Conservation (phyloP, 768 basidiomycete genomes). For the Leccinum truebloodii region DNA sequence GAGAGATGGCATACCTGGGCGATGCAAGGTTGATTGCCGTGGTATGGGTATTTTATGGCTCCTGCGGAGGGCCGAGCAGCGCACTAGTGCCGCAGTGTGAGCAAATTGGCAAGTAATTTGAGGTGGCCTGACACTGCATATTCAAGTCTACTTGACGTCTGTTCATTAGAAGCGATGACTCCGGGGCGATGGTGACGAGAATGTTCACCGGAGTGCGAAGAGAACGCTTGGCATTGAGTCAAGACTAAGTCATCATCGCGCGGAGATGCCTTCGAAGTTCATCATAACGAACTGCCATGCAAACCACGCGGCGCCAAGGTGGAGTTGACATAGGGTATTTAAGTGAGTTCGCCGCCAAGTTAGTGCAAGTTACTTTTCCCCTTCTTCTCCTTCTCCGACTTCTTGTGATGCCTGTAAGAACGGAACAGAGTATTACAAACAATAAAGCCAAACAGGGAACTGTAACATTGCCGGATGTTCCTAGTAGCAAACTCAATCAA, state of each 20-base stretch:
- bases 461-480: conserved; percentile 19
- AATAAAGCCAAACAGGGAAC: conserved; percentile 32
- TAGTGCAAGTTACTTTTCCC: not conserved
- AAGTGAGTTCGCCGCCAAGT: not conserved
- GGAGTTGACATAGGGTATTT: conserved; percentile 8
- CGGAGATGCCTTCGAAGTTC: too few species aligned
- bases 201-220: not conserved
- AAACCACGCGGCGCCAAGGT: conserved; percentile 24
- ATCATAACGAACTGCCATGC: not conserved
- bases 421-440: conserved; percentile 14
- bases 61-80: not conserved
- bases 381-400: not conserved
- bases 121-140: too few species aligned
- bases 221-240: not conserved
- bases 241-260: not conserved
- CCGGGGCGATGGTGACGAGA: not conserved
- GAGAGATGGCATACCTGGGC: not conserved
- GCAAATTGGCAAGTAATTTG: conserved; percentile 5
- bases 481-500: conserved; percentile 11
- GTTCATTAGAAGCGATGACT: not conserved
- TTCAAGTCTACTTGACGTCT: too few species aligned
- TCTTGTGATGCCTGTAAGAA: not conserved
- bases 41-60: not conserved
- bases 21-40: not conserved
- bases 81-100: conserved; percentile 16